Evolutionary conservation across 176 grass and related monocot genomes (phyloP), one percentile per base, ranked within the genome.

Genomic region (Oryza australiensis): DNA sequence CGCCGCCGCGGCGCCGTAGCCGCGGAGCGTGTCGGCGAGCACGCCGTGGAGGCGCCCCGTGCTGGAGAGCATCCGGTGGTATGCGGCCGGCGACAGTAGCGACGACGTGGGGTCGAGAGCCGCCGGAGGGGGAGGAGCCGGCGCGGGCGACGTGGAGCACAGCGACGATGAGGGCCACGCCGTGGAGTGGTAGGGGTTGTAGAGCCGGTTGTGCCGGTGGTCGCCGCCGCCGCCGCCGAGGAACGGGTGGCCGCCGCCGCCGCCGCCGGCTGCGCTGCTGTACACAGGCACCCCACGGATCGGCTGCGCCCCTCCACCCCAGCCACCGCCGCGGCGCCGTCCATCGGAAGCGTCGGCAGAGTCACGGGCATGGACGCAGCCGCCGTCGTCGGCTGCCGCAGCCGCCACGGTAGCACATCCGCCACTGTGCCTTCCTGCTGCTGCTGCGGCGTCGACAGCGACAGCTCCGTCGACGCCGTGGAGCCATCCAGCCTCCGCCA

Each of bases 281-380:
- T 91, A 93, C 38, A 88, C 37, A 15, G 94, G 94, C 33, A 97
- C 80, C 13, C 91, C 94, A 68, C 86, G 80, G 75, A 97, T 97
- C 43, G 91, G 87, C 32, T 70, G 64, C 51, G 41, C 53, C 3
- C 26, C 13, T 78, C 69, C 18, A 43, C 46, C 29, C 29, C 33
- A 1, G 82, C 70, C 20, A 45, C 48, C 30, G 40, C 34, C 3
- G 30, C 72, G 7, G 49, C 51, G 15, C 64, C 85, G 16, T 71
- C 38, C 1, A 76, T 55, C 3, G 78, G 11, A 0, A 76, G 3
- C 13, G 37, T 9, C 72, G 64, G 85, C 72, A 74, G 43, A 5
- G 70, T 42, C 33, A 74, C 70, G 20, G 78, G 63, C 20, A 75
- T 3, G 20, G 55, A 2, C 0, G 46, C 23, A 35, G 5, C 75